Evolutionary conservation across 2,329 filamentous ascomycete genomes (phyloP).

Genomic region (Chrysoporthe cubensis): DNA sequence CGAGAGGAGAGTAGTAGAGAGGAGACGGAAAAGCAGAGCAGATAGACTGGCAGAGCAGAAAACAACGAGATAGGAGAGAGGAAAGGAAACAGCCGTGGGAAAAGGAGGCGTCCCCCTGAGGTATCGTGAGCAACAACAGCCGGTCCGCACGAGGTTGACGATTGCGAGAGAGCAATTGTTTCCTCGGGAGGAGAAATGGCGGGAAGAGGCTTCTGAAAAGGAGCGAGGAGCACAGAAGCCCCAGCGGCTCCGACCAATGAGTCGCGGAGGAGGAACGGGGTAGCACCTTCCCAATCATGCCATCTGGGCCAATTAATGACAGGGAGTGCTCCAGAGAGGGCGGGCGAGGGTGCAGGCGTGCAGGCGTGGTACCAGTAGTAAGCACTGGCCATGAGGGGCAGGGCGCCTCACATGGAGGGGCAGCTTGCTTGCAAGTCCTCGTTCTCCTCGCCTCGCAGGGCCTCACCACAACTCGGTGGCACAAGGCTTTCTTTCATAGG

Average conservation of each 20-base stretch:
- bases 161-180: constrained; percentile 33
- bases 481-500: no score
- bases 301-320: constrained; percentile 9
- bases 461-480: background rate
- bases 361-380: background rate
- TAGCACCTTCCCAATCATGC: constrained; percentile 16
- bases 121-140: constrained; percentile 44
- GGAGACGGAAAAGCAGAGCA: constrained; percentile 37
- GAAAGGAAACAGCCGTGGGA: constrained; percentile 46
- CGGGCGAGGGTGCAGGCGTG: background rate
- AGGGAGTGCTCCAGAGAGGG: constrained; percentile 1
- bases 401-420: background rate
- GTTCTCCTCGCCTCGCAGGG: background rate
- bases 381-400: constrained; percentile 18
- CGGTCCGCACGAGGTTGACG: constrained; percentile 41
- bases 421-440: background rate
- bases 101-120: constrained; percentile 44
- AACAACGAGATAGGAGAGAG: constrained; percentile 41
- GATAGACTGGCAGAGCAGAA: constrained; percentile 34
- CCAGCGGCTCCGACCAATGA: constrained; percentile 9
- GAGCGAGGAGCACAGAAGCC: constrained; percentile 12
- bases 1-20: constrained; percentile 23
- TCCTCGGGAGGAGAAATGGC: background rate
- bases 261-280: background rate
- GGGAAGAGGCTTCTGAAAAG: constrained; percentile 18